A percentile compares a stretch with the other conserved stretches of the same genome.
These are phyloP conservation scores for Lithohypha guttulata DNA, from an alignment of 2,329 filamentous ascomycete genomes.

Conservation along the genomic window DNA sequence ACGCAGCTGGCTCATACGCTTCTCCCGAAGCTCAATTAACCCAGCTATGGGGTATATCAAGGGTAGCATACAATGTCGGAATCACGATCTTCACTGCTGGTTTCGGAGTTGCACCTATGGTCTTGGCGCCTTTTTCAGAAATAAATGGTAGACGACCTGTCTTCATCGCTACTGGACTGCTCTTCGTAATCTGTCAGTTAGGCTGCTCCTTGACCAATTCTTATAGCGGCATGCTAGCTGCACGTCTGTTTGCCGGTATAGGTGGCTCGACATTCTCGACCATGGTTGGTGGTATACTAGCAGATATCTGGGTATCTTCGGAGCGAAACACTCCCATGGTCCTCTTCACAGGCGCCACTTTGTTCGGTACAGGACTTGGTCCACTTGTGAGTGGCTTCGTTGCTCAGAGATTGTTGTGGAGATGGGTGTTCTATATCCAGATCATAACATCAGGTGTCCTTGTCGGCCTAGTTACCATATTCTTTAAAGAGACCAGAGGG, in stretches of 20 bases:
- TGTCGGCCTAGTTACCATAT: conserved; percentile 52
- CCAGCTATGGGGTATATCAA: conserved; percentile 52
- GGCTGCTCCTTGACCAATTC: conserved; percentile 61
- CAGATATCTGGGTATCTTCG: conserved; percentile 69
- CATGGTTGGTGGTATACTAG: conserved; percentile 85
- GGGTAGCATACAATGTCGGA: conserved; percentile 52
- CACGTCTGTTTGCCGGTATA: conserved; percentile 64
- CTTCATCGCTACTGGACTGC: conserved; percentile 62
- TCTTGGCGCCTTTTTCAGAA: conserved; percentile 77
- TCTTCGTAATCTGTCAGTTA: conserved; percentile 57
- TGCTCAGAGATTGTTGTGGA: conserved; percentile 57
- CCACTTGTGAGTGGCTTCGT: conserved; percentile 64
- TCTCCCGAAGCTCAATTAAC: conserved; percentile 57
- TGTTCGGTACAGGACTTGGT: conserved; percentile 70
- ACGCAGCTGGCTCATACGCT: conserved; percentile 69
- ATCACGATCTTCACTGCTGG: conserved; percentile 75
- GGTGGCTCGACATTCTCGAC: conserved; percentile 65
- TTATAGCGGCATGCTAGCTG: conserved; percentile 58
- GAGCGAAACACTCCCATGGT: conserved; percentile 85
- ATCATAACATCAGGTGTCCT: conserved; percentile 57
- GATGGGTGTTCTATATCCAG: conserved; percentile 86
- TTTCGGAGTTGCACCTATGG: conserved; percentile 77
- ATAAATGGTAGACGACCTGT: conserved; percentile 78
- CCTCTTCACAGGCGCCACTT: conserved; percentile 64
- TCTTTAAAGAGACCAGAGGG: conserved; percentile 74